phyloP scores from a whole-genome alignment of 73 alveolate species.

The Tetrahymena thermophila region DNA sequence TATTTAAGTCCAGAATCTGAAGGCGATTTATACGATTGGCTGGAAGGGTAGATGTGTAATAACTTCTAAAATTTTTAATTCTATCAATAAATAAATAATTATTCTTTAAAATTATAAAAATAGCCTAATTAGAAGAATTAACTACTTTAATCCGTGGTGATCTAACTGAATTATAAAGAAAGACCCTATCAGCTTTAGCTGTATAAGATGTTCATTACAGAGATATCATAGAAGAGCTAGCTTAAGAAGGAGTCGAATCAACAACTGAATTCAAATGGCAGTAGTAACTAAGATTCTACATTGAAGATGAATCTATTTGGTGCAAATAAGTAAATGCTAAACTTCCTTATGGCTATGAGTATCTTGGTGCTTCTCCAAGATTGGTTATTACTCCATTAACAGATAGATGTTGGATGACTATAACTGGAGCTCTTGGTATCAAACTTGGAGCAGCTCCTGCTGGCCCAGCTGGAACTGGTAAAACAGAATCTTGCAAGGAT shows the following conservation, averaged over 20 bases:
- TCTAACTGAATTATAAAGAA: slow-evolving; percentile 63
- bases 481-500: slow-evolving; percentile 83
- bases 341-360: slow-evolving; percentile 95
- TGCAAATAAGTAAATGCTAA: slow-evolving; percentile 82
- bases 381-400: slow-evolving; percentile 91
- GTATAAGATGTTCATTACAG: slow-evolving; percentile 94
- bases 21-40: slow-evolving; percentile 76
- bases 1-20: slow-evolving; percentile 58
- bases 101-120: not conserved
- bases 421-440: slow-evolving; percentile 81
- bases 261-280: slow-evolving; percentile 71
- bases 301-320: slow-evolving; percentile 74
- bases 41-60: slow-evolving; percentile 48
- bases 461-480: slow-evolving; percentile 88
- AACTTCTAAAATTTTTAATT: not conserved
- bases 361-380: slow-evolving; percentile 94
- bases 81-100: not conserved
- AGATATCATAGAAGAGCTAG: slow-evolving; percentile 65
- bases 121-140: slow-evolving; percentile 66
- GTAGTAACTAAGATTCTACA: slow-evolving; percentile 81
- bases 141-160: slow-evolving; percentile 84
- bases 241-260: slow-evolving; percentile 43
- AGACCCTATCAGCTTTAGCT: slow-evolving; percentile 83
- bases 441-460: slow-evolving; percentile 89
- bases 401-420: slow-evolving; percentile 92